Evolutionary conservation across 2,329 filamentous ascomycete genomes (phyloP).

Genomic region (Endoconidiophora laricicola): DNA sequence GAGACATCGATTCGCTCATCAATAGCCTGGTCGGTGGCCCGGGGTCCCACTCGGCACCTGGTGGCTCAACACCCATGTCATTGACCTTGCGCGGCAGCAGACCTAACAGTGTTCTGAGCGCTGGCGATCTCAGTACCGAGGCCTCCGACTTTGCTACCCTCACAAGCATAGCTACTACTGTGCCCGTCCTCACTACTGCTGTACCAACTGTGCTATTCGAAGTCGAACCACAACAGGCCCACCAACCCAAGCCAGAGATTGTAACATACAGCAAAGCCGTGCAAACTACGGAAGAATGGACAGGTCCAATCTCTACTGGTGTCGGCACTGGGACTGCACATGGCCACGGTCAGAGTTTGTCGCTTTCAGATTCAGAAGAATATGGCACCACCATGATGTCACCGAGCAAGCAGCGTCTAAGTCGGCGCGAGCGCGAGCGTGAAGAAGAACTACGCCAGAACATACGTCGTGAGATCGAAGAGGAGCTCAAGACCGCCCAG

Average conservation of each 20-base stretch:
- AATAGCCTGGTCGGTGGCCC: slow-evolving; percentile 62
- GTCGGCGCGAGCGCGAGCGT: slow-evolving; percentile 60
- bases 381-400: slow-evolving; percentile 36
- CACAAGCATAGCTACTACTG: slow-evolving; percentile 26
- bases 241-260: slow-evolving; percentile 58
- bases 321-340: slow-evolving; percentile 7
- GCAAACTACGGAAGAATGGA: slow-evolving; percentile 70
- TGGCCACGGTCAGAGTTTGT: slow-evolving; percentile 33
- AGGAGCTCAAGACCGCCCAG: slow-evolving; percentile 64
- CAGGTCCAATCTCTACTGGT: slow-evolving; percentile 24
- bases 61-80: slow-evolving; percentile 35
- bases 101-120: slow-evolving; percentile 73
- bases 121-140: slow-evolving; percentile 63
- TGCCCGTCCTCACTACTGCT: slow-evolving; percentile 58
- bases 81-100: slow-evolving; percentile 55
- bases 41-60: slow-evolving; percentile 36
- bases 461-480: slow-evolving; percentile 77
- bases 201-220: slow-evolving; percentile 66
- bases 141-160: slow-evolving; percentile 43
- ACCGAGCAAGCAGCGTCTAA: slow-evolving; percentile 52
- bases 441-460: slow-evolving; percentile 82
- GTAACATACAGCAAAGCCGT: slow-evolving; percentile 96
- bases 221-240: slow-evolving; percentile 37
- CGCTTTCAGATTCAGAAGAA: slow-evolving; percentile 43
- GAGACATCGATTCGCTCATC: slow-evolving; percentile 74